A percentile compares a stretch with the other conserved stretches of the same genome.
Conservation (phyloP, 257 asterid species). For the Cordia subcordata region DNA sequence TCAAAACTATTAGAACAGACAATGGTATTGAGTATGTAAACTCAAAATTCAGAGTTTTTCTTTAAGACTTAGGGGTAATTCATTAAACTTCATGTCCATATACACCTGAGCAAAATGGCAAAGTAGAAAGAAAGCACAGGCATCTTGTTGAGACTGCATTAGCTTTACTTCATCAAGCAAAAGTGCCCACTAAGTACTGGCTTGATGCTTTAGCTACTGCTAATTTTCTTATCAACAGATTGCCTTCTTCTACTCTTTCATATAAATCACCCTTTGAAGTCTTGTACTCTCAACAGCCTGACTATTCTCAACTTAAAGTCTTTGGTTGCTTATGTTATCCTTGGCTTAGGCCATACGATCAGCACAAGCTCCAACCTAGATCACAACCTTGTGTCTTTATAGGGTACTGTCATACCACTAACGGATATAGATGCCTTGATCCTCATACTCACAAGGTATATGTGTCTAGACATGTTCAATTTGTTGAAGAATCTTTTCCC, state of each 20-base stretch:
- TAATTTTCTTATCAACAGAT: too few relatives aligned
- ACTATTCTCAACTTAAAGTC: background rate
- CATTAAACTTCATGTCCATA: too few relatives aligned
- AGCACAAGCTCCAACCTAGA: background rate
- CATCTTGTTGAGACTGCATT: too few relatives aligned
- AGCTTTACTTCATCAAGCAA: too few relatives aligned
- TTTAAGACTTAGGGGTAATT: too few relatives aligned
- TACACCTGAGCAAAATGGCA: too few relatives aligned
- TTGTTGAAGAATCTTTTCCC: background rate
- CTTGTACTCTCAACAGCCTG: background rate
- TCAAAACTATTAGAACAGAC: too few relatives aligned
- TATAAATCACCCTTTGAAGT: background rate
- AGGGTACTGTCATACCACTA: background rate
- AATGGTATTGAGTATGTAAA: too few relatives aligned
- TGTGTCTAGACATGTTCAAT: background rate
- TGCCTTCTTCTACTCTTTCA: background rate
- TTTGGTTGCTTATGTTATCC: background rate
- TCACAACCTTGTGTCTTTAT: background rate
- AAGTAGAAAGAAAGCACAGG: too few relatives aligned
- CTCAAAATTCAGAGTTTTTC: too few relatives aligned
- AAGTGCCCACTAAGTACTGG: background rate
- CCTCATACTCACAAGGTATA: background rate
- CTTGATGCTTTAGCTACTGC: background rate
- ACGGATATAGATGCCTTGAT: background rate
- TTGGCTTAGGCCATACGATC: background rate